Evolutionary conservation across 1,284 basidiomycete genomes (phyloP).

Genomic region (Bondarzewia mesenterica): DNA sequence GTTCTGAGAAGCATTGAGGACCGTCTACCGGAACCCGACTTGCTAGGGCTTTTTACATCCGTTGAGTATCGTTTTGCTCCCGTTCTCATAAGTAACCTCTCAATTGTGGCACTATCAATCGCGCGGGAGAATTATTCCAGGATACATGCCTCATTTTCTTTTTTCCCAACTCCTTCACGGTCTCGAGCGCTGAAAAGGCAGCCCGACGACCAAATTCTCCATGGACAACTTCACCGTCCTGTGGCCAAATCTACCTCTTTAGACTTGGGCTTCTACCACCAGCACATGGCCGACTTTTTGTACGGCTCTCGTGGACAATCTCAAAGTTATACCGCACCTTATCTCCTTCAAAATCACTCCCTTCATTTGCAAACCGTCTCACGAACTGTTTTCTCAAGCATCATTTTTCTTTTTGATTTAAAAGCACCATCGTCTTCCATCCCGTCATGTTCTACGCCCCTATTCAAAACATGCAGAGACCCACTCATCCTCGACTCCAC

Average conservation of each 20-base stretch:
- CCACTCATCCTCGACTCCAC: constrained; percentile 53
- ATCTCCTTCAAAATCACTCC: constrained; percentile 9
- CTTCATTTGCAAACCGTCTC: constrained; percentile 10
- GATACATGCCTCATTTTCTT: background rate
- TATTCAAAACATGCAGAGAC: constrained; percentile 40
- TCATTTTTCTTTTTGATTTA: constrained; percentile 6
- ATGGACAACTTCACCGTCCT: background rate
- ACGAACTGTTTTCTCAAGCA: constrained; percentile 13
- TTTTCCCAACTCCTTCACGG: background rate
- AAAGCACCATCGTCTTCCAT: constrained; percentile 6
- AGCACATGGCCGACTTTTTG: constrained; percentile 11
- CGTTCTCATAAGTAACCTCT: background rate
- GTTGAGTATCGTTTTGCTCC: background rate
- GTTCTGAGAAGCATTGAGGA: background rate
- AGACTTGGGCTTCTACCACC: constrained; percentile 10
- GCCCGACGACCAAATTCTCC: background rate
- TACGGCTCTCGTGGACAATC: constrained; percentile 9
- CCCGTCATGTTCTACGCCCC: constrained; percentile 30
- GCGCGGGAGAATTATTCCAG: background rate
- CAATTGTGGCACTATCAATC: background rate
- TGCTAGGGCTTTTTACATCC: background rate
- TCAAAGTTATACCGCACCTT: constrained; percentile 11
- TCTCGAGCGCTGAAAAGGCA: background rate
- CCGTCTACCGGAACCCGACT: background rate
- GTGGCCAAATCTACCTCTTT: background rate